Conservation (phyloP, 2,329 filamentous ascomycete species). For the Gyromitra esculenta region DNA sequence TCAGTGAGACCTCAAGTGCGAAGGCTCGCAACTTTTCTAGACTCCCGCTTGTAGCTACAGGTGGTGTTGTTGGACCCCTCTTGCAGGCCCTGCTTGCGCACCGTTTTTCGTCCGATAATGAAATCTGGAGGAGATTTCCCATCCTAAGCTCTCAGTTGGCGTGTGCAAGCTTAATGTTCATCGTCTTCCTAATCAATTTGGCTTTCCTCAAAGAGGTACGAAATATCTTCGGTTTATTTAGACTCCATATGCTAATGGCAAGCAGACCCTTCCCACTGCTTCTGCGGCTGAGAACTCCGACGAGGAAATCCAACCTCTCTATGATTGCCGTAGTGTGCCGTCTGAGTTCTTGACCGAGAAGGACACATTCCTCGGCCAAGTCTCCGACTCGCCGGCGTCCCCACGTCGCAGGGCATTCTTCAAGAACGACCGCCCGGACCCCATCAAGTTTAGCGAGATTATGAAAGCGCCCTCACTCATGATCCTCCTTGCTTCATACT, state of each 20-base stretch:
- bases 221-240: neutral
- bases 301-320: slow-evolving; percentile 51
- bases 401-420: slow-evolving; percentile 59
- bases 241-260: slow-evolving; percentile 26
- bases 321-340: slow-evolving; percentile 42
- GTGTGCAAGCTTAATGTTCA: slow-evolving; percentile 62
- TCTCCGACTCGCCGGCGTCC: slow-evolving; percentile 59
- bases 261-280: slow-evolving; percentile 45
- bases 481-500: slow-evolving; percentile 56
- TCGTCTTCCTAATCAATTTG: slow-evolving; percentile 61
- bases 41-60: slow-evolving; percentile 63
- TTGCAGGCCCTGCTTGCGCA: slow-evolving; percentile 62
- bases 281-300: slow-evolving; percentile 36
- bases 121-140: slow-evolving; percentile 62
- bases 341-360: slow-evolving; percentile 60
- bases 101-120: slow-evolving; percentile 61
- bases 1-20: slow-evolving; percentile 60
- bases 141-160: slow-evolving; percentile 63
- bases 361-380: slow-evolving; percentile 62
- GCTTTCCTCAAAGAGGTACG: slow-evolving; percentile 62
- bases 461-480: slow-evolving; percentile 63
- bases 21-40: slow-evolving; percentile 62
- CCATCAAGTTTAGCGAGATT: slow-evolving; percentile 63
- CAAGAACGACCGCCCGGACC: slow-evolving; percentile 60
- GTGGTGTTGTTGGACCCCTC: slow-evolving; percentile 63